phyloP scores from a whole-genome alignment of 176 grass and related monocot genomes.

The Microstegium vimineum region DNA sequence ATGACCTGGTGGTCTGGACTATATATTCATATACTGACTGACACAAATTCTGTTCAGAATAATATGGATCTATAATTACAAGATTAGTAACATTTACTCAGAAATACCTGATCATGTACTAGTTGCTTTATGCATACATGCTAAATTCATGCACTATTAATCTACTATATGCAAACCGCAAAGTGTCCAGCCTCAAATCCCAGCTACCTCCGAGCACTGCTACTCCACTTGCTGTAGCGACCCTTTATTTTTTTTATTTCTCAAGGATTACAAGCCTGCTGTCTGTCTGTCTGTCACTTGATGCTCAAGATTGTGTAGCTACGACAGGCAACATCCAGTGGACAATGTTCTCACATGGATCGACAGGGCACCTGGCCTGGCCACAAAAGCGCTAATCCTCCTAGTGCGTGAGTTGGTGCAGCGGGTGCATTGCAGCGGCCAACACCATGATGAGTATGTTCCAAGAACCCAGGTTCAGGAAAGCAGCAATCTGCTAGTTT shows the following conservation, averaged over 20 bases:
- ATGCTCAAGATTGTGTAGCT: slow-evolving; percentile 33
- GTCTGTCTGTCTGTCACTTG: slow-evolving; percentile 34
- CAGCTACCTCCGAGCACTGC: neutral
- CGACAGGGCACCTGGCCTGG: slow-evolving; percentile 14
- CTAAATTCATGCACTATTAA: neutral
- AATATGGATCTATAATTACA: neutral
- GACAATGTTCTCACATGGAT: slow-evolving; percentile 27
- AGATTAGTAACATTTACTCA: neutral
- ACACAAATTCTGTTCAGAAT: neutral
- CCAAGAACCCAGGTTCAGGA: slow-evolving; percentile 14
- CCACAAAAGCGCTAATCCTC: neutral
- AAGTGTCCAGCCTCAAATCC: neutral
- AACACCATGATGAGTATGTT: slow-evolving; percentile 30
- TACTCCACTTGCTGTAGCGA: neutral
- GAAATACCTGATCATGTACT: neutral
- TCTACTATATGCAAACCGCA: neutral
- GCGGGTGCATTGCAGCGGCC: neutral
- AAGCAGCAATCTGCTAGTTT: neutral
- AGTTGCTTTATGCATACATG: neutral
- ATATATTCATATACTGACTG: neutral
- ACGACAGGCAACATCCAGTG: neutral
- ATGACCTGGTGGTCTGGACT: neutral
- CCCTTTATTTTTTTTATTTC: neutral
- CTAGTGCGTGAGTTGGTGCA: slow-evolving; percentile 27
- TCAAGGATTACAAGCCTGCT: neutral